Evolutionary conservation across 2,329 filamentous ascomycete species (phyloP).

Genomic region (Cylindrodendrum hubeiense): DNA sequence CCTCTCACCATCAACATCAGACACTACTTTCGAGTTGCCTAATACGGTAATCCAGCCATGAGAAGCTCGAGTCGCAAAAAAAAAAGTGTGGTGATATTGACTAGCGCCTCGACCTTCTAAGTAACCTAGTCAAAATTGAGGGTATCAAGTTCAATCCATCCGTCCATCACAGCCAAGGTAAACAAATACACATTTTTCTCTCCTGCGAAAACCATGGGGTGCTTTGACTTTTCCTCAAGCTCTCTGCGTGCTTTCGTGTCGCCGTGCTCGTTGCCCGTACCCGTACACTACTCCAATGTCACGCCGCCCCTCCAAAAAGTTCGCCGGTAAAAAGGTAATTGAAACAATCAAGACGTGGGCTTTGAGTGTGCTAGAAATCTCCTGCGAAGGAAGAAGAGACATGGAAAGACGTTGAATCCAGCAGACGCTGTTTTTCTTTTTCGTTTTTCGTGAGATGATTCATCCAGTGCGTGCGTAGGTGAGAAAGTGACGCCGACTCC

Average conservation of each 20-base stretch:
- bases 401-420: background rate
- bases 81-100: constrained; percentile 13
- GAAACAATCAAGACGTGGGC: background rate
- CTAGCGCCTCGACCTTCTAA: constrained; percentile 9
- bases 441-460: background rate
- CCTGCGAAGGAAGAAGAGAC: background rate
- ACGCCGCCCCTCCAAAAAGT: constrained; percentile 1
- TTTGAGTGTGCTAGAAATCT: background rate
- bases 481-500: constrained; percentile 23
- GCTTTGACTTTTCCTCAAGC: background rate
- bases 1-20: constrained; percentile 1
- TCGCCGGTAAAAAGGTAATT: constrained; percentile 1
- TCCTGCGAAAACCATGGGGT: constrained; percentile 14
- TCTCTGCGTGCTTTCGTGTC: background rate
- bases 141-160: constrained; percentile 23
- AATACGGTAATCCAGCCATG: background rate
- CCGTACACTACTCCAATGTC: background rate
- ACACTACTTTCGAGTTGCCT: background rate
- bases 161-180: background rate
- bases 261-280: constrained; percentile 1
- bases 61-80: background rate
- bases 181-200: constrained; percentile 2
- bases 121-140: constrained; percentile 10
- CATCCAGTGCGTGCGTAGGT: constrained; percentile 2
- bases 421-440: background rate